These are phyloP conservation scores for Cladophialophora chaetospira DNA, from an alignment of 2,329 filamentous ascomycete genomes.

Conservation along the genomic window DNA sequence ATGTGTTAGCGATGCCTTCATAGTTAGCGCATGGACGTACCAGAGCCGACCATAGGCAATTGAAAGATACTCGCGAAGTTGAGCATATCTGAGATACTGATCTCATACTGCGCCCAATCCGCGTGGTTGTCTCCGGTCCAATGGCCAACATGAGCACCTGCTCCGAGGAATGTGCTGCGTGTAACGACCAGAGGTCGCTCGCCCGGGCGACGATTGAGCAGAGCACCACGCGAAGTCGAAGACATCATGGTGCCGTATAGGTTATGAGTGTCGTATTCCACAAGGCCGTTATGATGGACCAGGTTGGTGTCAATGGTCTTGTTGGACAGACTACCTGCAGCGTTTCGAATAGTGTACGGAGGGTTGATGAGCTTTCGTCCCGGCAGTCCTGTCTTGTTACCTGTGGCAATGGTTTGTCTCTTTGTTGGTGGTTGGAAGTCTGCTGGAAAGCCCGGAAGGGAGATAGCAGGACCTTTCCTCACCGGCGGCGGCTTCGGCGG, in stretches of 20 bases:
- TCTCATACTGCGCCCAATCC: conserved; percentile 60
- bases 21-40: not conserved
- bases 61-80: conserved; percentile 67
- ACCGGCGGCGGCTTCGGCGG: conserved; percentile 65
- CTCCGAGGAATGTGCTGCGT: conserved; percentile 73
- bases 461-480: conserved; percentile 54
- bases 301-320: conserved; percentile 68
- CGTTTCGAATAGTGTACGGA: conserved; percentile 67
- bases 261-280: conserved; percentile 76
- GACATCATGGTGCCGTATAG: conserved; percentile 79
- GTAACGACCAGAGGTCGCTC: conserved; percentile 72
- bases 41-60: conserved; percentile 65
- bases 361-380: conserved; percentile 66
- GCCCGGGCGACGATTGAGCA: conserved; percentile 65
- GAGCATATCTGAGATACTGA: conserved; percentile 61
- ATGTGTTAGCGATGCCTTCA: not conserved
- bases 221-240: conserved; percentile 62
- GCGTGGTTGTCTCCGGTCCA: conserved; percentile 66
- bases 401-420: conserved; percentile 19
- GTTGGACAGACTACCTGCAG: conserved; percentile 54
- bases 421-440: conserved; percentile 62
- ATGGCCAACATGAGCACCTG: conserved; percentile 61
- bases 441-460: conserved; percentile 67
- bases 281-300: conserved; percentile 66
- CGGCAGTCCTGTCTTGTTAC: conserved; percentile 58